Conservation (phyloP, 2,329 filamentous ascomycete genomes). For the Aspergillus brunneoviolaceus region DNA sequence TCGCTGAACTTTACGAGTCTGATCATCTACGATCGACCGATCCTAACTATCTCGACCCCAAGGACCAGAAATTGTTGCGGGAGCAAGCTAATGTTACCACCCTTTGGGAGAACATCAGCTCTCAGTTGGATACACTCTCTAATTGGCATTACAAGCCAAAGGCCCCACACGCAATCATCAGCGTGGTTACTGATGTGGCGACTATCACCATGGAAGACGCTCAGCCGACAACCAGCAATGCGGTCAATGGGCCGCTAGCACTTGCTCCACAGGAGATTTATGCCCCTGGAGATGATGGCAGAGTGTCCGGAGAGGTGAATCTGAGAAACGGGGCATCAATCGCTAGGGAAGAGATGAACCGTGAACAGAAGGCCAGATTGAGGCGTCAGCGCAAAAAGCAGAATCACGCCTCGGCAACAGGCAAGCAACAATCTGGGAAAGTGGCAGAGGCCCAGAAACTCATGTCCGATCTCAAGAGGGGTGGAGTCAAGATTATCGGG, state of each 20-base stretch:
- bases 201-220: constrained; percentile 94
- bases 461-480: constrained; percentile 71
- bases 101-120: constrained; percentile 78
- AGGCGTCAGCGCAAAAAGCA: constrained; percentile 83
- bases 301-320: constrained; percentile 68
- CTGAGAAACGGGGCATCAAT: constrained; percentile 75
- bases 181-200: constrained; percentile 86
- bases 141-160: constrained; percentile 97
- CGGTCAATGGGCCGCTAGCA: constrained; percentile 59
- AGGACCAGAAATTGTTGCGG: constrained; percentile 76
- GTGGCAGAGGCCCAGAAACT: constrained; percentile 53
- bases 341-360: constrained; percentile 79
- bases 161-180: constrained; percentile 74
- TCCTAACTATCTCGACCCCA: constrained; percentile 75
- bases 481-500: constrained; percentile 87
- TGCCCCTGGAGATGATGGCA: constrained; percentile 67
- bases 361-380: constrained; percentile 77
- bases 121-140: constrained; percentile 81
- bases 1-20: constrained; percentile 92
- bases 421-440: constrained; percentile 48
- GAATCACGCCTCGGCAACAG: constrained; percentile 55
- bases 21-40: constrained; percentile 79
- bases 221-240: constrained; percentile 75
- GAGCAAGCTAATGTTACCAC: constrained; percentile 80
- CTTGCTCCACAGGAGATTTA: constrained; percentile 95